Conservation (phyloP, 106 monocot genomes). For the Alisma plantagoaquatica region DNA sequence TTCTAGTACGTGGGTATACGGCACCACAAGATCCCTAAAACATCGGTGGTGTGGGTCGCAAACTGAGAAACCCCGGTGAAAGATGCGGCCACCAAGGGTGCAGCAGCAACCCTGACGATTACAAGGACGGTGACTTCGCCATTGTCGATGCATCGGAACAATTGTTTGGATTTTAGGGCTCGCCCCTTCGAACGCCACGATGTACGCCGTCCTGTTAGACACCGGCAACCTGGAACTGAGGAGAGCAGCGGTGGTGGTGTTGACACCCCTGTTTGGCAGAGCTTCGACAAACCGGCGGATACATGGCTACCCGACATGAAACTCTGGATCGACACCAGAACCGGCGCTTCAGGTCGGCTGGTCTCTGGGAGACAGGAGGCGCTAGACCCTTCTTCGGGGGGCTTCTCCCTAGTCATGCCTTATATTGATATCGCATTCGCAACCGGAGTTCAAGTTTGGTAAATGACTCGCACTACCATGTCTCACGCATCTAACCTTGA, state of each 20-base stretch:
- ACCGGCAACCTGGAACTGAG: slow-evolving; percentile 26
- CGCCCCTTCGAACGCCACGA: not conserved
- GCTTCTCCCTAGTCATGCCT: slow-evolving; percentile 14
- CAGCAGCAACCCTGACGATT: slow-evolving; percentile 7
- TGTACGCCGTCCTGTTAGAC: slow-evolving; percentile 5
- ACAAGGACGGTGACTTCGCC: slow-evolving; percentile 21
- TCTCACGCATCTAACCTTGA: too few species aligned
- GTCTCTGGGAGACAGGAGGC: slow-evolving; percentile 15
- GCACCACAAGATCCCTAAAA: slow-evolving; percentile 25
- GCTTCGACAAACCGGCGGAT: slow-evolving; percentile 14
- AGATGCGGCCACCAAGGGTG: too few species aligned
- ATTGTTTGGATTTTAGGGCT: slow-evolving; percentile 21
- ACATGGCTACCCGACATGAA: slow-evolving; percentile 9
- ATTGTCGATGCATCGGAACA: slow-evolving; percentile 5
- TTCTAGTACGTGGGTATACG: slow-evolving; percentile 45
- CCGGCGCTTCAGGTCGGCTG: too few species aligned
- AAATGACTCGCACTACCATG: too few species aligned
- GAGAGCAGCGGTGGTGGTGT: slow-evolving; percentile 5
- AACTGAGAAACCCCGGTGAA: slow-evolving; percentile 34
- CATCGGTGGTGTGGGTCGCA: slow-evolving; percentile 41
- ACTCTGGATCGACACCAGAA: too few species aligned
- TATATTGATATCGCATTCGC: too few species aligned
- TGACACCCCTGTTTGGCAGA: slow-evolving; percentile 12
- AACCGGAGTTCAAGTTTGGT: too few species aligned
- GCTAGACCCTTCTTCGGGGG: slow-evolving; percentile 12